Conservation (phyloP, 768 basidiomycete species). For the Mycena galericulata region DNA sequence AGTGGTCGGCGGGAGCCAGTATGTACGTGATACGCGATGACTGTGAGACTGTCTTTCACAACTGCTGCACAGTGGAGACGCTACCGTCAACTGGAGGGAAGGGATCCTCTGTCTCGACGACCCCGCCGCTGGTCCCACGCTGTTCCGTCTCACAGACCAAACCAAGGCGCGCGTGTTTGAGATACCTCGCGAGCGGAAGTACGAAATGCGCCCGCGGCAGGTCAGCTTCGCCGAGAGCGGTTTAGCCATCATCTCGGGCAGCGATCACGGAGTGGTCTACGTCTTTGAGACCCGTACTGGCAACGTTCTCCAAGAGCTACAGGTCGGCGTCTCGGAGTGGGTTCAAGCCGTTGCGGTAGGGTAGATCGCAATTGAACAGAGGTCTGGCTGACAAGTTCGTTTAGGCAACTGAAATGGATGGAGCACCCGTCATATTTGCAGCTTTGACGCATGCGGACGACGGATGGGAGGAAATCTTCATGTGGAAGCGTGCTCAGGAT, state of each 20-base stretch:
- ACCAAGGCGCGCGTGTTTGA: background rate
- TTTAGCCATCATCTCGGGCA: too few relatives aligned
- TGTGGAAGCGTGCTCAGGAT: background rate
- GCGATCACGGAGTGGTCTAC: too few relatives aligned
- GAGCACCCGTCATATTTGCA: too few relatives aligned
- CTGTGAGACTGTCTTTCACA: background rate
- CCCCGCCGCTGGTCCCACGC: too few relatives aligned
- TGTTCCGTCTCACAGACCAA: too few relatives aligned
- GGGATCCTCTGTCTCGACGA: too few relatives aligned
- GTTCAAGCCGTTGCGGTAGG: too few relatives aligned
- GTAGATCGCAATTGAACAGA: background rate
- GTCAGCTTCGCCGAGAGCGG: too few relatives aligned
- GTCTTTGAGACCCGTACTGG: conserved; percentile 6
- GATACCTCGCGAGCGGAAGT: background rate
- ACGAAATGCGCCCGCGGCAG: background rate
- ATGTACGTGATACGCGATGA: background rate
- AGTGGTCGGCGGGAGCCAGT: too few relatives aligned
- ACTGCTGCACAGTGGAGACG: background rate
- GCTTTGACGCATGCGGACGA: background rate
- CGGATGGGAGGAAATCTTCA: background rate
- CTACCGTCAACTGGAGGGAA: too few relatives aligned
- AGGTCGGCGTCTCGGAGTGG: background rate
- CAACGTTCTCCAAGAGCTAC: background rate
- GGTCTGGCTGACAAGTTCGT: background rate
- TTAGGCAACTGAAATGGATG: background rate